Base-by-base conservation (phyloP, 2,329 filamentous ascomycete species). In the Venturiaceae sp. region DNA sequence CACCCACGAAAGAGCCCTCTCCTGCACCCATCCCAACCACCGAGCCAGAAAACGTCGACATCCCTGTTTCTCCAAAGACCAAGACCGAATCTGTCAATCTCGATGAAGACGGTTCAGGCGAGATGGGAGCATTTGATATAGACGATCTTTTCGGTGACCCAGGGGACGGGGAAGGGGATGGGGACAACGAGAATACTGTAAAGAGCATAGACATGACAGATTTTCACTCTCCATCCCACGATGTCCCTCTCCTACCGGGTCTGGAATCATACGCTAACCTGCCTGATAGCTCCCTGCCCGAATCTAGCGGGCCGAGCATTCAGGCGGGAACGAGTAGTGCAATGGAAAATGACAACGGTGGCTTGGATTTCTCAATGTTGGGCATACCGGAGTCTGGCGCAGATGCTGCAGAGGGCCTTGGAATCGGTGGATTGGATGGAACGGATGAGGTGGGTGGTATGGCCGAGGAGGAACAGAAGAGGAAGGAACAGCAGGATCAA, bases 251-350 rank as follows among this genome's bases (percentile, higher is more conserved):
- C 7, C 64, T 73, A 6, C 67, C 75, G 37, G 69, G 75, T 58
- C 64, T 77, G 56, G 67, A 76, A 60, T 68, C 72, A 63, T 74
- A 72, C 63, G 69, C 73, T 19, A 74, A 73, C 39, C 65, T 59
- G 37, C 46, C 57, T 26, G 55, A 52, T 26, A 36, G 23, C 13
- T 32, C 39, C 28, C 23, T 57, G 2, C 44, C 55, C 28, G 41
- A 57, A 23, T 14, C 30, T 26, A 37, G 52, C 19, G 52, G 30
- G 23, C 23, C 52, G 7, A 30, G 7, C 7, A 28, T 28, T 23
- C 52, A 23, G 23, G 34, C 52, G 14, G 34, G 32, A 5, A 37
- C 30, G 4, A 53, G 34, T 9, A 37, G 34, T 11, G 34, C 34
- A 11, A 34, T 37, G 34, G 34, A 37, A 34, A 34, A 34, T 7